Conservation (phyloP, 495 filamentous ascomycete genomes). For the Lasiosphaeria ovina region DNA sequence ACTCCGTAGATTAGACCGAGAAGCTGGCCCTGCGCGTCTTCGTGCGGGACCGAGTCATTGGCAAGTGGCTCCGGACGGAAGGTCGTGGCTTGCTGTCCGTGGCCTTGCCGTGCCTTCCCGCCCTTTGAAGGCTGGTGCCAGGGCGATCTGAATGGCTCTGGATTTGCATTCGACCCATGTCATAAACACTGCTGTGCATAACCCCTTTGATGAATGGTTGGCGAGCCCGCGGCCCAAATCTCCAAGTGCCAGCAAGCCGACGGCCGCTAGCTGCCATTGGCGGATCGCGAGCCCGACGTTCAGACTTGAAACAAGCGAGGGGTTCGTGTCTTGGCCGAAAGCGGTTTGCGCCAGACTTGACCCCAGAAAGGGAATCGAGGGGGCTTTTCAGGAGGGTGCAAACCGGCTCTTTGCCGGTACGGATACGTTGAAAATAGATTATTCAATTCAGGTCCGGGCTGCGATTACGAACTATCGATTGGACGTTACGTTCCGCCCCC, state of each 20-base stretch:
- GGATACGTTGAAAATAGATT: too few relatives aligned
- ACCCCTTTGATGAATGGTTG: slow-evolving; percentile 34
- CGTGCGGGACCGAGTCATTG: slow-evolving; percentile 20
- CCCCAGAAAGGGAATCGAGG: slow-evolving; percentile 8
- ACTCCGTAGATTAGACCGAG: background rate
- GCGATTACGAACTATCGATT: slow-evolving; percentile 10
- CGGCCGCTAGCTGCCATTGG: slow-evolving; percentile 30
- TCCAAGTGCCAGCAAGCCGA: slow-evolving; percentile 23
- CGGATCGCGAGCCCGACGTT: slow-evolving; percentile 23
- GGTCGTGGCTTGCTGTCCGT: background rate
- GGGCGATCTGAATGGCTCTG: slow-evolving; percentile 23
- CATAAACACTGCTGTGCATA: slow-evolving; percentile 19
- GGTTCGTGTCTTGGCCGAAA: slow-evolving; percentile 27
- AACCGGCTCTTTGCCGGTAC: background rate
- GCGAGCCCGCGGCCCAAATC: slow-evolving; percentile 13
- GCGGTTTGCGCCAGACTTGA: slow-evolving; percentile 16
- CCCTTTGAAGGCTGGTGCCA: slow-evolving; percentile 21
- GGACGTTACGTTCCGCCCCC: background rate
- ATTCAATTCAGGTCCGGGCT: background rate
- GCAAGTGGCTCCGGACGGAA: background rate
- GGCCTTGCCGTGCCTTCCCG: slow-evolving; percentile 11
- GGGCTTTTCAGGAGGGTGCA: slow-evolving; percentile 12
- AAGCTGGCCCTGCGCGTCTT: background rate
- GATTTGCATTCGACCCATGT: slow-evolving; percentile 24
- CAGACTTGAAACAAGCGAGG: slow-evolving; percentile 44